Evolutionary conservation across 2,329 filamentous ascomycete genomes (phyloP).

Genomic region (Aspergillus puulaauensis): DNA sequence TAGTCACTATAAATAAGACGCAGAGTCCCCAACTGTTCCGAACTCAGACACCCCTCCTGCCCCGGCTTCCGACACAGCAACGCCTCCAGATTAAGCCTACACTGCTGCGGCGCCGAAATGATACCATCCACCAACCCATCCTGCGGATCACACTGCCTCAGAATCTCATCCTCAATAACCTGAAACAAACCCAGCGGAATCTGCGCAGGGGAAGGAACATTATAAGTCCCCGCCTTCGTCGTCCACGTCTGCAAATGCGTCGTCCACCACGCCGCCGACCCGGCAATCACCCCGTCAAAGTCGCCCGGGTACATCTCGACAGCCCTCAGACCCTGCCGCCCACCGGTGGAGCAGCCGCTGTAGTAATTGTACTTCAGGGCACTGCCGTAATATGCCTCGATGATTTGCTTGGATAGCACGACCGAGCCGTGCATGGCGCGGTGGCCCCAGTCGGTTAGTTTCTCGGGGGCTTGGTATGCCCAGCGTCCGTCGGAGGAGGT

Average conservation of each 20-base stretch:
- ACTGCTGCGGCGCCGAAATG: not conserved
- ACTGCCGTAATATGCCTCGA: not conserved
- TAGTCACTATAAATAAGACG: not conserved
- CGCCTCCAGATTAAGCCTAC: not conserved
- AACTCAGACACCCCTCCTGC: not conserved
- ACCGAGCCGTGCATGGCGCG: not conserved
- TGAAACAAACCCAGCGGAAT: not conserved
- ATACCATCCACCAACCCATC: not conserved
- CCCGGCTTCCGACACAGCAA: not conserved
- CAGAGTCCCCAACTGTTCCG: not conserved
- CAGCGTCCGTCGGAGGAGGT: not conserved
- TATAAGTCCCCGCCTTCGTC: not conserved
- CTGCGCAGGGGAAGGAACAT: not conserved
- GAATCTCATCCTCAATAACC: not conserved
- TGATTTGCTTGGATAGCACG: not conserved
- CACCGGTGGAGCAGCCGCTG: not conserved
- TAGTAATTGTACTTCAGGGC: not conserved
- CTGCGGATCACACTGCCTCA: not conserved
- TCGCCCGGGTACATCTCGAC: not conserved
- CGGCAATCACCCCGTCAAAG: not conserved
- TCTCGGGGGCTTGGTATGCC: not conserved
- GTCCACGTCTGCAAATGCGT: not conserved
- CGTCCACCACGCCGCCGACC: not conserved
- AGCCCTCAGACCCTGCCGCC: not conserved
- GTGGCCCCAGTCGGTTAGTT: not conserved